phyloP scores from a whole-genome alignment of 192 early-diverging fungal species.

The Backusella parvicylindrica region DNA sequence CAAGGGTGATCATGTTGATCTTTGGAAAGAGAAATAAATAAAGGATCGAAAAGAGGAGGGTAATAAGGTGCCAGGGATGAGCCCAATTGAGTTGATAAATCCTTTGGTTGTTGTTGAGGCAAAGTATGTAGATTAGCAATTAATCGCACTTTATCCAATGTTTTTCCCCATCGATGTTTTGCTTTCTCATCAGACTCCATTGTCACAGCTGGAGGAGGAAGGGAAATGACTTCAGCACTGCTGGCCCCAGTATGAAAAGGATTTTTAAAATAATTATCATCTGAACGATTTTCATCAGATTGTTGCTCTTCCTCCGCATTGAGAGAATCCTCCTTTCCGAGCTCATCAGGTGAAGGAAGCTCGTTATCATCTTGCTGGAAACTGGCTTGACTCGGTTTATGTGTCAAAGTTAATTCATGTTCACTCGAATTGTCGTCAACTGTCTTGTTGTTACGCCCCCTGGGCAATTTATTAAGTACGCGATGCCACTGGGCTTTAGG shows the following conservation, averaged over 20 bases:
- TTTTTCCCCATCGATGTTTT: constrained; percentile 26
- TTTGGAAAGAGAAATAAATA: constrained; percentile 12
- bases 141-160: constrained; percentile 23
- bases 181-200: constrained; percentile 2
- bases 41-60: constrained; percentile 23
- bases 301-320: not conserved
- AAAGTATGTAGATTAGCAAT: constrained; percentile 15
- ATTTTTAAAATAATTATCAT: not conserved
- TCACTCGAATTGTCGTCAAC: not conserved
- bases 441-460: not conserved
- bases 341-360: constrained; percentile 13
- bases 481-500: not conserved
- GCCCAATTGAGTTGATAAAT: not conserved
- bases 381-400: not conserved
- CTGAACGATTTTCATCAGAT: not conserved
- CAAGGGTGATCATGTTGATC: constrained; percentile 20
- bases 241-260: not conserved
- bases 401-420: not conserved
- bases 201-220: not conserved
- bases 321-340: not conserved
- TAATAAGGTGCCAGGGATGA: constrained; percentile 18
- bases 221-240: not conserved
- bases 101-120: not conserved
- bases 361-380: constrained; percentile 18
- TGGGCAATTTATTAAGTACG: not conserved